Base-by-base conservation (phyloP, 192 early-diverging fungal species). In the Jimgerdemannia lactiflua region DNA sequence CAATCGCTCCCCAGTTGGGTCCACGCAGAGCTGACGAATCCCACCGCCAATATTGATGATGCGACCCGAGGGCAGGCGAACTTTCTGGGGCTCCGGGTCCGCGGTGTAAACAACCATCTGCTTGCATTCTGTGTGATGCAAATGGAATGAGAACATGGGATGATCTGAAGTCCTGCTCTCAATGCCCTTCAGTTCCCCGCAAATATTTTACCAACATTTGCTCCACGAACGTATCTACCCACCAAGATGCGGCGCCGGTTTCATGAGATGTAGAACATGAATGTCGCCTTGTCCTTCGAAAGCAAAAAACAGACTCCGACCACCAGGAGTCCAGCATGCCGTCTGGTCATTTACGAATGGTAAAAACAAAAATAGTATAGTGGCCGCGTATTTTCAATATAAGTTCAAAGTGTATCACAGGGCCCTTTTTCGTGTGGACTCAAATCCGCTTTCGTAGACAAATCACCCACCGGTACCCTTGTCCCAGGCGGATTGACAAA, bases 291-390 rank as follows among this genome's bases (percentile, higher is more conserved):
- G 81, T 4, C 77, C 85, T 39, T 78, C 75, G 64, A 91, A 77
- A 4, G 87, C 79, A 73, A 83, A 92, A 29, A 89, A 85, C 40
- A 91, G 54, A 41, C 83, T 89, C 66, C 74, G 69, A 49, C 86
- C 84, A 63, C 91, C 90, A n/a, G 87, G 88, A 10, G 87, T 83
- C 91, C 91, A 92, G 65, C 82, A 83, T 8, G 86, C 88, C 65
- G 85, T 80, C 80, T 89, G 2, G 8, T 2, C 49, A 14, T 29
- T 29, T 29, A 1, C 44, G 64, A 42, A 69, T 64, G 18, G 17
- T 14, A 68, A 18, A 54, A 39, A 64, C 63, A 59, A 49, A 75
- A 40, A 9, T 39, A 65, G 43, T 39, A 43, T n/a, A n/a, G n/a
- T n/a, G n/a, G n/a, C n/a, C n/a, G n/a, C n/a, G n/a, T n/a, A n/a